Evolutionary conservation across 2,329 filamentous ascomycete species (phyloP), one percentile per base, ranked within the genome.

Genomic region (Blumeriella jaapii): DNA sequence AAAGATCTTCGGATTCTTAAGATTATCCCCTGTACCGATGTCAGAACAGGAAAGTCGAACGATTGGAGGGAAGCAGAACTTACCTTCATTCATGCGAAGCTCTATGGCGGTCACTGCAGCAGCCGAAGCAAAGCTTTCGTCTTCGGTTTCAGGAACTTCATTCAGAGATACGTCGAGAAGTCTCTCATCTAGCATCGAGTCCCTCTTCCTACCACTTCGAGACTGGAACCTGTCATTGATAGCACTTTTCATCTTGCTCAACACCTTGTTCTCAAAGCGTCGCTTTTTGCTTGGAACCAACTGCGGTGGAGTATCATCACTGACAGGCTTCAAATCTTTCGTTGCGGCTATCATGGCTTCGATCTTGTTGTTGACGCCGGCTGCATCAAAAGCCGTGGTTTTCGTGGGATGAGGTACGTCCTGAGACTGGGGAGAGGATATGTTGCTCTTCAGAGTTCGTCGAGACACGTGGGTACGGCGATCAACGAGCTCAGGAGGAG

Each of bases 61-160:
- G 24, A 11, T 4, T 15, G 9, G 24, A 10, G 17, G 15, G 5
- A 13, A 5, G 11, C n/a, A n/a, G n/a, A n/a, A n/a, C 34, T 13
- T 34, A 45, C 50, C 46, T 41, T 52, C 43, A 31, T 50, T 48
- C 19, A 45, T 30, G 36, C 40, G 34, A n/a, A 48, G 38, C n/a
- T 48, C 40, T 18, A 41, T 38, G 15, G 38, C 31, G 5, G 35
- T 33, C 15, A 38, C 15, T 17, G 30, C 18, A 9, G 12, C 13
- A 10, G 29, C 33, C 22, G 23, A 39, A 28, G 19, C 26, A 15
- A 36, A 33, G 5, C 25, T 7, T 7, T 45, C 38, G 3, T 45
- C 39, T 11, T 42, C 26, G 6, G 33, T 25, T 5, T 29, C 29
- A 11, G 27, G 39, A 6, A 38, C 18, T n/a, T 34, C 36, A 19